These are phyloP conservation scores for Aspergillus aculeatinus DNA, from an alignment of 2,329 filamentous ascomycete species.

Conservation along the genomic window DNA sequence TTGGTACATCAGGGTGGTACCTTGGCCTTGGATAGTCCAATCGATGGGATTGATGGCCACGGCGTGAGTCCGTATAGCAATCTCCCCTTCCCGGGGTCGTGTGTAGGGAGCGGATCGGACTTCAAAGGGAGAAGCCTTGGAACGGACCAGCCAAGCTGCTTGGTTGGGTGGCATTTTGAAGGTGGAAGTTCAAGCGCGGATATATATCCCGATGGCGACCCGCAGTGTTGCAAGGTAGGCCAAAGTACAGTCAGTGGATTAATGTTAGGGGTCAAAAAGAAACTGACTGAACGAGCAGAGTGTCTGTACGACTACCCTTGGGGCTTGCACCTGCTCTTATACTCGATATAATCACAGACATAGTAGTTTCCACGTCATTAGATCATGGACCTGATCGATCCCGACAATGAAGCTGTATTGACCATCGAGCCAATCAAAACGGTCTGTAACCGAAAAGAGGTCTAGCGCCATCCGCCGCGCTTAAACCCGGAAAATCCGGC, in stretches of 20 bases:
- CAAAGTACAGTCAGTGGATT: too few species aligned
- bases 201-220: too few species aligned
- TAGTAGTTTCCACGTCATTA: neutral
- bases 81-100: constrained; percentile 33
- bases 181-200: neutral
- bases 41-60: constrained; percentile 48
- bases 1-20: constrained; percentile 23
- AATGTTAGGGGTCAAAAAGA: neutral
- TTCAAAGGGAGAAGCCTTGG: constrained; percentile 21
- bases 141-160: constrained; percentile 14
- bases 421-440: neutral
- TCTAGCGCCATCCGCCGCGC: neutral
- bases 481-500: too few species aligned
- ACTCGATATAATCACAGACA: neutral
- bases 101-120: constrained; percentile 41
- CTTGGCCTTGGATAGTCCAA: constrained; percentile 36
- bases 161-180: constrained; percentile 2
- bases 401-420: neutral
- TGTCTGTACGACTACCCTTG: too few species aligned
- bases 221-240: too few species aligned
- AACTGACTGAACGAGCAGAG: neutral
- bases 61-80: constrained; percentile 41
- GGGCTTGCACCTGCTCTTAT: neutral
- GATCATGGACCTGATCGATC: too few species aligned
- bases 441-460: neutral